A percentile compares a stretch with the other conserved stretches of the same genome.
phyloP scores from a whole-genome alignment of 164 flowering plant genomes.

The Saururus chinensis region DNA sequence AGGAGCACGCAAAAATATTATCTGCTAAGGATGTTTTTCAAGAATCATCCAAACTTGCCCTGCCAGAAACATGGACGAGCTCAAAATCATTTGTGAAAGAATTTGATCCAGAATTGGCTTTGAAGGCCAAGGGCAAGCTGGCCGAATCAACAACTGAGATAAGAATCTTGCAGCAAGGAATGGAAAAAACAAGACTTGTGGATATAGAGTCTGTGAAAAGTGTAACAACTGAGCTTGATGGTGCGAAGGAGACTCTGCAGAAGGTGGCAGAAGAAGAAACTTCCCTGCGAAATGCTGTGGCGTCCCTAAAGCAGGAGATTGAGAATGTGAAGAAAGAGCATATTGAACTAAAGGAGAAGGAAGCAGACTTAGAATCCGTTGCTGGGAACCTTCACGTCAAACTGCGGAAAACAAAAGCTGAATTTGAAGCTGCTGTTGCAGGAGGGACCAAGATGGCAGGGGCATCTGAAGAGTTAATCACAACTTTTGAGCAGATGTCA shows the following conservation, averaged over 20 bases:
- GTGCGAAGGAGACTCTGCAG: slow-evolving; percentile 64
- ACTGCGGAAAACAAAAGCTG: slow-evolving; percentile 55
- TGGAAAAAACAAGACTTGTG: slow-evolving; percentile 45
- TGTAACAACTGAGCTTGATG: slow-evolving; percentile 63
- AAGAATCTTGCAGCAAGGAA: slow-evolving; percentile 37
- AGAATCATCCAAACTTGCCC: slow-evolving; percentile 35
- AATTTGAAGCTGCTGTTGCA: slow-evolving; percentile 56
- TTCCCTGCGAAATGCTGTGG: slow-evolving; percentile 43
- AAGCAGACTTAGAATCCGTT: slow-evolving; percentile 64
- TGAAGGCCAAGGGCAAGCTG: slow-evolving; percentile 40
- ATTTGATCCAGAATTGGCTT: slow-evolving; percentile 38
- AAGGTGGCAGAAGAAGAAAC: slow-evolving; percentile 76
- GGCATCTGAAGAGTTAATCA: slow-evolving; percentile 56
- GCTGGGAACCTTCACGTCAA: slow-evolving; percentile 67
- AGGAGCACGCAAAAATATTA: slow-evolving; percentile 46
- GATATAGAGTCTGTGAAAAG: slow-evolving; percentile 57
- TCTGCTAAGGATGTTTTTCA: slow-evolving; percentile 50
- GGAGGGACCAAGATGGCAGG: slow-evolving; percentile 48
- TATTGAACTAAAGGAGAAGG: slow-evolving; percentile 60
- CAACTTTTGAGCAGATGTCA: slow-evolving; percentile 48
- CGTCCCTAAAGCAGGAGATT: slow-evolving; percentile 59
- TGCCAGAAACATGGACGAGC: slow-evolving; percentile 50
- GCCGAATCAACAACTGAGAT: slow-evolving; percentile 40
- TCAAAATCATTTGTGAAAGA: slow-evolving; percentile 40
- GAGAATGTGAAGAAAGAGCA: slow-evolving; percentile 73